phyloP scores from a whole-genome alignment of 192 early-diverging fungal species.

The Backusella circina region DNA sequence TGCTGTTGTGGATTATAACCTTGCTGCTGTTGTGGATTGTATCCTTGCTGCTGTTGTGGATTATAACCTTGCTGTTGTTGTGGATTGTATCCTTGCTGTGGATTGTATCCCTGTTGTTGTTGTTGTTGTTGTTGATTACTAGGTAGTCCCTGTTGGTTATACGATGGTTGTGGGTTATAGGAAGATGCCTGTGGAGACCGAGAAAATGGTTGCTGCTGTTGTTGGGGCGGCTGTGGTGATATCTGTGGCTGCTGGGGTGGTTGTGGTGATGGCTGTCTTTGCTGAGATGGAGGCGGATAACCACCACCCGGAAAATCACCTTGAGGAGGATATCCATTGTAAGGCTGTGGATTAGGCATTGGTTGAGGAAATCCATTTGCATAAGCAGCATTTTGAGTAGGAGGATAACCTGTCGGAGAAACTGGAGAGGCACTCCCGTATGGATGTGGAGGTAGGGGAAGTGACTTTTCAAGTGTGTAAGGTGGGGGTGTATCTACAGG shows the following conservation, averaged over 20 bases:
- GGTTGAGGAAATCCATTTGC: conserved; percentile 8
- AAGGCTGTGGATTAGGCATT: not conserved
- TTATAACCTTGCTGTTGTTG: not conserved
- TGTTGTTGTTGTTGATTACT: not conserved
- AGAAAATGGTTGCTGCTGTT: not conserved
- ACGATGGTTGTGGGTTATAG: not conserved
- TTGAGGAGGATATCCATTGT: not conserved
- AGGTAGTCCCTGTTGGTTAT: not conserved
- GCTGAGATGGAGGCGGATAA: not conserved
- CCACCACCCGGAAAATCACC: not conserved
- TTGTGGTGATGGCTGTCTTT: not conserved
- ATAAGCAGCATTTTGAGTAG: not conserved
- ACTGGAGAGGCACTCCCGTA: not conserved
- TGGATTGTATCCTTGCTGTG: not conserved
- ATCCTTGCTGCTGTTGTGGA: no score
- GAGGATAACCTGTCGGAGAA: conserved; percentile 4
- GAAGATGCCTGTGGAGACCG: not conserved
- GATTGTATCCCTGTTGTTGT: not conserved
- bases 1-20: not conserved
- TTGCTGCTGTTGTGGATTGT: no score
- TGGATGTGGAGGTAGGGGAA: not conserved
- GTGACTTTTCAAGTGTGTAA: not conserved
- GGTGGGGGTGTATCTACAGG: conserved; percentile 12
- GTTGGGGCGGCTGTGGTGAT: no score
- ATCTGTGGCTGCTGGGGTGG: not conserved